These are phyloP conservation scores for Bipolaris bicolor DNA, from an alignment of 2,329 filamentous ascomycete species.

Conservation along the genomic window DNA sequence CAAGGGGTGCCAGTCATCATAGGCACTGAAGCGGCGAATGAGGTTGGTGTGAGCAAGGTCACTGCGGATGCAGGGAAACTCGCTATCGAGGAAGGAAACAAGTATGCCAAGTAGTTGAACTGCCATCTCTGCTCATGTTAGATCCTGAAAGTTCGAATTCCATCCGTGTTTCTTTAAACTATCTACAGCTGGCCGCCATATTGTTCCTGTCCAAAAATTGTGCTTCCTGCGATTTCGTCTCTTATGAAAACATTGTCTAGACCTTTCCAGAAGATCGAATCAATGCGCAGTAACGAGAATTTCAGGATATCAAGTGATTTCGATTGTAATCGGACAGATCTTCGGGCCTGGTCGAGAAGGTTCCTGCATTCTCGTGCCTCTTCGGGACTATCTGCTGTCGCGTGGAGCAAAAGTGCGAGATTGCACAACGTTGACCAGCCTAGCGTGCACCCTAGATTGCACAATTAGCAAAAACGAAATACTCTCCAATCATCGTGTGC, in stretches of 20 bases:
- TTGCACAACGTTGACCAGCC: slow-evolving; percentile 3
- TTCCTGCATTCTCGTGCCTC: not conserved
- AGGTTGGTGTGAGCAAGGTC: not conserved
- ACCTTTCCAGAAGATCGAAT: slow-evolving; percentile 2
- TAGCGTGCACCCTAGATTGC: not conserved
- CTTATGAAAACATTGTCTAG: not conserved
- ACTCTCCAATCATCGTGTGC: too few relatives aligned
- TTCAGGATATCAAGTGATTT: not conserved
- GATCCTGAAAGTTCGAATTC: not conserved
- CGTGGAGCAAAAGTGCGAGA: not conserved
- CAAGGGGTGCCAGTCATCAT: not conserved
- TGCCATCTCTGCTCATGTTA: not conserved
- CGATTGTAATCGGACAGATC: not conserved
- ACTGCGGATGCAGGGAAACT: not conserved
- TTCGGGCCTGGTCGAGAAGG: not conserved
- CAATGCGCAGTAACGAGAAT: slow-evolving; percentile 1
- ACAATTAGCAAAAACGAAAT: not conserved
- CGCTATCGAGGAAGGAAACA: not conserved
- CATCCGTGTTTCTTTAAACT: not conserved
- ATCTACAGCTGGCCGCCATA: not conserved
- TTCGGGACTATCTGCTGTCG: slow-evolving; percentile 3
- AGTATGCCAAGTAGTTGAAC: not conserved
- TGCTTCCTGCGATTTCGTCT: not conserved
- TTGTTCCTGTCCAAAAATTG: not conserved
- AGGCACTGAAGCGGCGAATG: not conserved